Base-by-base conservation (phyloP, 2,329 filamentous ascomycete species). In the Tympanopsis confertula region DNA sequence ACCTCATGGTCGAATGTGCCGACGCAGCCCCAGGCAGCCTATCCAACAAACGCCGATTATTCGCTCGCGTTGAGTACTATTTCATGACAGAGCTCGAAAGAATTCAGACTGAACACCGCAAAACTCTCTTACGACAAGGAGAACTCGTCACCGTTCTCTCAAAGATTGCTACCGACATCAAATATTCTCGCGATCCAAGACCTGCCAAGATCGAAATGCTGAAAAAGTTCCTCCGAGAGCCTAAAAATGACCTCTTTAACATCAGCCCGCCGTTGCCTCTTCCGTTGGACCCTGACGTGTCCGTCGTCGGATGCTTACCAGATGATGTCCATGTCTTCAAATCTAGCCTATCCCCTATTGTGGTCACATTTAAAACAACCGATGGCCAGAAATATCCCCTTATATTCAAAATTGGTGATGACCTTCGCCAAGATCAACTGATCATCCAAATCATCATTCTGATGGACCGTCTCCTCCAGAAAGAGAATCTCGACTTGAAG, bases 391-490 rank as follows among this genome's bases (percentile, higher is more conserved):
- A 80, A 42, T 98, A 96, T 53, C 82, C 89, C 7, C 83, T 98
- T 45, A 82, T 96, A 38, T 98, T 98, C 74, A 98, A 98, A 59
- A 87, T 87, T 1, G 91, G 91, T 24, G 91, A 98, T 54, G 91
- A 98, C 54, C 68, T 98, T 37, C 83, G 91, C 13, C 91, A 98
- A 59, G 91, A 98, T 53, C 91, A 98, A 54, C 74, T 98, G 2
- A 89, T 98, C 24, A 93, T 98, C 39, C 91, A 78, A 52, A 96
- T 96, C 52, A 95, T 98, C 55, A 94, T 86, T 0, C 71, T 98
- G 13, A 98, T 98, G 91, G 91, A 98, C 51, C 85, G 89, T 41
- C 74, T 98, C 1, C 71, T 98, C 4, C 85, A 86, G 42, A 95
- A 96, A 53, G 91, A 98, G 54, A 96, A 98, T 43, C 68, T 98